Evolutionary conservation across 345 rosid species (phyloP).

Genomic region (Sonneratia caseolaris): DNA sequence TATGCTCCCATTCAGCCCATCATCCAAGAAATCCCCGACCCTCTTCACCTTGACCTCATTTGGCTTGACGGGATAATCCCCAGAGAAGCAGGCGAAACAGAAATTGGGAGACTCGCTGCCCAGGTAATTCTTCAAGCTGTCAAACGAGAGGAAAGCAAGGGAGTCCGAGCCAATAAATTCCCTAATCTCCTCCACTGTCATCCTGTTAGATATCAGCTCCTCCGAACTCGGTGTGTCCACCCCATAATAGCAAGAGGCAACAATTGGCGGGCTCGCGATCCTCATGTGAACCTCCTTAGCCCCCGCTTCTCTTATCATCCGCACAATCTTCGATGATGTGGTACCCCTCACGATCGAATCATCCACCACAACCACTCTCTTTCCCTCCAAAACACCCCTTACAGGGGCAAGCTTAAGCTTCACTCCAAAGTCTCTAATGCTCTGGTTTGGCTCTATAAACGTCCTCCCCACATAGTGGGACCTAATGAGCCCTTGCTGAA

Average conservation of each 20-base stretch:
- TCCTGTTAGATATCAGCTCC: constrained; percentile 79
- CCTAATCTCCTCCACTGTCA: constrained; percentile 71
- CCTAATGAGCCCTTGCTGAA: constrained; percentile 82
- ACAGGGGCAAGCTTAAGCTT: constrained; percentile 92
- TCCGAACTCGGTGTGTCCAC: constrained; percentile 91
- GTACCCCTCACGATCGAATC: constrained; percentile 95
- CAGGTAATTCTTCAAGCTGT: constrained; percentile 52
- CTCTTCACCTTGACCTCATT: constrained; percentile 66
- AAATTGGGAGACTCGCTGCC: constrained; percentile 41
- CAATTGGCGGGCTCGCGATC: constrained; percentile 87
- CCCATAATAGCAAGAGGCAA: constrained; percentile 85
- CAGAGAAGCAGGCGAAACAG: constrained; percentile 94
- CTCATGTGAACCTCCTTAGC: constrained; percentile 97
- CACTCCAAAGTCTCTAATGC: constrained; percentile 92
- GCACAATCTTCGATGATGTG: constrained; percentile 79
- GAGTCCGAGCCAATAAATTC: constrained; percentile 74
- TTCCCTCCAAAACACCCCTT: constrained; percentile 73
- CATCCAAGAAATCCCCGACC: constrained; percentile 81
- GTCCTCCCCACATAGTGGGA: constrained; percentile 96
- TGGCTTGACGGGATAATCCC: constrained; percentile 75
- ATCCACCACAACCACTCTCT: constrained; percentile 87
- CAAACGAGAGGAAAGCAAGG: constrained; percentile 62
- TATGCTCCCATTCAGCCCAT: constrained; percentile 62
- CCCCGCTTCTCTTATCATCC: constrained; percentile 78
- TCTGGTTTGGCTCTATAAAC: constrained; percentile 86